phyloP scores from a whole-genome alignment of 192 early-diverging fungal genomes.

The Coemansia asiatica region DNA sequence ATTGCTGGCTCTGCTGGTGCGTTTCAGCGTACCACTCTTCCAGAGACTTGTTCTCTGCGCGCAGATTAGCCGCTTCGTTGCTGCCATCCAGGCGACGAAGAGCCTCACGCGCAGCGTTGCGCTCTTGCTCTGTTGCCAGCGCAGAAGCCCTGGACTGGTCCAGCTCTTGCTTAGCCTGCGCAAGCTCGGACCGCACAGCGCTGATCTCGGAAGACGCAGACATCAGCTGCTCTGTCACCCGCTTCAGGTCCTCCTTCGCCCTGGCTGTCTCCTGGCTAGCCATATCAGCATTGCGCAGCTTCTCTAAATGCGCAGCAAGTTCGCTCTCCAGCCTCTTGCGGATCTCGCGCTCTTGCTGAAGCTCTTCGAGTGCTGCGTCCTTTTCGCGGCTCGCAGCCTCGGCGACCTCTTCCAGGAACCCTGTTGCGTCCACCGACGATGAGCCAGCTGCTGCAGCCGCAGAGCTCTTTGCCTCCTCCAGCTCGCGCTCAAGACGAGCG shows the following conservation, averaged over 20 bases:
- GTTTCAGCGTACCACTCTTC: constrained; percentile 53
- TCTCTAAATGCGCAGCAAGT: constrained; percentile 15
- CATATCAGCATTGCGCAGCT: constrained; percentile 25
- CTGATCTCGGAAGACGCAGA: constrained; percentile 20
- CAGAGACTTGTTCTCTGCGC: constrained; percentile 38
- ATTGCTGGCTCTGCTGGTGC: constrained; percentile 35
- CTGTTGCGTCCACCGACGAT: constrained; percentile 18
- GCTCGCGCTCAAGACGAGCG: constrained; percentile 64
- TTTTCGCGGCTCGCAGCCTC: constrained; percentile 51
- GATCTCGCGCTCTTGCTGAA: constrained; percentile 29
- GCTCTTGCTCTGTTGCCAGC: constrained; percentile 39
- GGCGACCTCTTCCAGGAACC: constrained; percentile 40
- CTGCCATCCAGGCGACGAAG: constrained; percentile 36
- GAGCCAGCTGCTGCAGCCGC: neutral
- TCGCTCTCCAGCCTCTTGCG: constrained; percentile 53
- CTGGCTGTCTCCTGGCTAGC: constrained; percentile 18
- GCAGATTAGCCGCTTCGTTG: constrained; percentile 40
- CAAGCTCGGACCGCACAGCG: constrained; percentile 33
- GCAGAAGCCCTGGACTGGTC: constrained; percentile 32
- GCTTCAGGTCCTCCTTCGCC: constrained; percentile 27
- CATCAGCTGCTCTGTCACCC: constrained; percentile 21
- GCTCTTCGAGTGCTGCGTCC: constrained; percentile 43
- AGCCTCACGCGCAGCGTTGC: constrained; percentile 34
- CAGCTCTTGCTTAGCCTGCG: constrained; percentile 43
- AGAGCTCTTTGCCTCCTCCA: constrained; percentile 37